Conservation (phyloP, 2,329 filamentous ascomycete species). For the Nigrospora osmanthi region DNA sequence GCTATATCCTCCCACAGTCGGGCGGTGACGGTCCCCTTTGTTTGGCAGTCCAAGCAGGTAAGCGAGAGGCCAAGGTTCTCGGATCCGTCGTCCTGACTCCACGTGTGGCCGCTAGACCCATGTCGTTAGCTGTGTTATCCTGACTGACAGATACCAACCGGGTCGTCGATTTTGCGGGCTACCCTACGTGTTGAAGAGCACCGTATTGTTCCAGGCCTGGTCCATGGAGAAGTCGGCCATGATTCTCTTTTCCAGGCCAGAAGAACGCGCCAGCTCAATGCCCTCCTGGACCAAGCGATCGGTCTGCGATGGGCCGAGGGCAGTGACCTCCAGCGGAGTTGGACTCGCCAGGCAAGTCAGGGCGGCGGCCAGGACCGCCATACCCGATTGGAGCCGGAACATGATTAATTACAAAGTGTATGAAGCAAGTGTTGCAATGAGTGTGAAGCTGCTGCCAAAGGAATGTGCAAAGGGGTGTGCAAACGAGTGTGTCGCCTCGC, state of each 20-base stretch:
- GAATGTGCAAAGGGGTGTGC: background rate
- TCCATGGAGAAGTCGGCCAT: constrained; percentile 2
- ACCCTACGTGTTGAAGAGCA: constrained; percentile 3
- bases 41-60: too few species aligned
- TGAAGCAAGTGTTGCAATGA: background rate
- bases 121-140: too few species aligned
- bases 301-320: background rate
- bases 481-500: too few species aligned
- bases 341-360: background rate
- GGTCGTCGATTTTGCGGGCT: too few species aligned
- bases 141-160: too few species aligned
- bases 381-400: background rate
- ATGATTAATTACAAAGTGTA: background rate
- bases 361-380: background rate
- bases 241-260: background rate
- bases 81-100: too few species aligned
- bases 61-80: too few species aligned
- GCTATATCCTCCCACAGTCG: constrained; percentile 7
- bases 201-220: background rate
- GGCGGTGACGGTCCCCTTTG: too few species aligned
- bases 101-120: too few species aligned
- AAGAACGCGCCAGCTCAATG: constrained; percentile 2
- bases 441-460: background rate
- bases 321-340: background rate
- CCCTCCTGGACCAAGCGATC: constrained; percentile 1